These are phyloP conservation scores for Lizonia empirigonia DNA, from an alignment of 2,329 filamentous ascomycete species.

Conservation along the genomic window DNA sequence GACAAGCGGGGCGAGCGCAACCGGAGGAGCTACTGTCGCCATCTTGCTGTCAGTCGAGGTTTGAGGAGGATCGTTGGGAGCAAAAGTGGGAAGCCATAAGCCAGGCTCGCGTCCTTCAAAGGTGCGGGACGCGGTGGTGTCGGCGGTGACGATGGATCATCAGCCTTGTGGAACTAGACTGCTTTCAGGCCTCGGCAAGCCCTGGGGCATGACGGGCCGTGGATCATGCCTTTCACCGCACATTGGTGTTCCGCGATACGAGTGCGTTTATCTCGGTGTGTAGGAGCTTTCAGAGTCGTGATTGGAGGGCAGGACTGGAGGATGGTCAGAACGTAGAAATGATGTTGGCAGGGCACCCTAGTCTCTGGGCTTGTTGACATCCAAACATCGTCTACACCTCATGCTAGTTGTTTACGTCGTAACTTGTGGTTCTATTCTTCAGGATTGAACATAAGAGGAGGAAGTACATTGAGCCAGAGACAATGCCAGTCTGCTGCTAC, in stretches of 20 bases:
- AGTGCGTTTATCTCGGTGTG: neutral
- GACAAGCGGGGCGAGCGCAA: constrained; percentile 44
- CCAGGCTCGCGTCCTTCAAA: constrained; percentile 27
- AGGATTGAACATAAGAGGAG: constrained; percentile 18
- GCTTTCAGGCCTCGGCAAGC: constrained; percentile 22
- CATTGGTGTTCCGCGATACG: constrained; percentile 3
- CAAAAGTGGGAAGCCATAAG: constrained; percentile 7
- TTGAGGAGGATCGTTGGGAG: constrained; percentile 4
- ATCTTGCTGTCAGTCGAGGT: constrained; percentile 40
- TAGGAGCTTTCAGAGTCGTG: neutral
- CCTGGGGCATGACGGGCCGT: constrained; percentile 10
- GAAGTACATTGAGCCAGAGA: constrained; percentile 7
- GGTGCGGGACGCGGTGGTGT: constrained; percentile 26
- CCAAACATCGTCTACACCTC: no score
- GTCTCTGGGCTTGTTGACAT: neutral
- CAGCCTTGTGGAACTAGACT: constrained; percentile 31
- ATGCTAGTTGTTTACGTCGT: constrained; percentile 2
- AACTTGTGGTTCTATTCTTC: constrained; percentile 16
- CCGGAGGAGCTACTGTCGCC: constrained; percentile 39
- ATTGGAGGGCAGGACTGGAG: constrained; percentile 1
- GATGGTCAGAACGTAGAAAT: neutral
- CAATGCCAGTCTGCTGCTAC: constrained; percentile 8
- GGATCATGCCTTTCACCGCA: constrained; percentile 5
- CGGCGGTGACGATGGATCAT: constrained; percentile 32
- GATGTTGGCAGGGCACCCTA: neutral